These are phyloP conservation scores for Talaromyces sp. DNA, from an alignment of 2,329 filamentous ascomycete species.

Conservation along the genomic window DNA sequence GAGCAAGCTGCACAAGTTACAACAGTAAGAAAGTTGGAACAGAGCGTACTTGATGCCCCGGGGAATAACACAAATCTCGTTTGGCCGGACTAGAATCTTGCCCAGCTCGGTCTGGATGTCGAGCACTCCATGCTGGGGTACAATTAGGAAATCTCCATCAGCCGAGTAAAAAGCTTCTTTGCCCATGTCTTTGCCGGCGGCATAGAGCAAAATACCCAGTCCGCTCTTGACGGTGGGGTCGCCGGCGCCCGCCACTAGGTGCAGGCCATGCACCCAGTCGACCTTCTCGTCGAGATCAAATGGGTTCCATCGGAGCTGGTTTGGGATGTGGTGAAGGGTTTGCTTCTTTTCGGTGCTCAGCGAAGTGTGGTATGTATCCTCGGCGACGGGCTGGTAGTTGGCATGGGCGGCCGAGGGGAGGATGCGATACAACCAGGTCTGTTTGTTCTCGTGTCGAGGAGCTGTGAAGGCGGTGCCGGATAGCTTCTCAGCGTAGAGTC, in stretches of 20 bases:
- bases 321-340: slow-evolving; percentile 68
- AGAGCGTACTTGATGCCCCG: slow-evolving; percentile 54
- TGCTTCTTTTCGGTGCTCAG: slow-evolving; percentile 30
- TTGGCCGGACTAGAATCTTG: slow-evolving; percentile 65
- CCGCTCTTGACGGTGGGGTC: slow-evolving; percentile 74
- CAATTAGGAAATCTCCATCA: slow-evolving; percentile 72
- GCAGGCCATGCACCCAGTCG: slow-evolving; percentile 63
- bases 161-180: slow-evolving; percentile 76
- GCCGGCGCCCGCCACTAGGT: slow-evolving; percentile 71
- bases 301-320: slow-evolving; percentile 74
- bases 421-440: slow-evolving; percentile 68
- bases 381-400: slow-evolving; percentile 41
- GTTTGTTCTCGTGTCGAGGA: slow-evolving; percentile 61
- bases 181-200: slow-evolving; percentile 73
- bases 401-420: slow-evolving; percentile 58
- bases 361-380: slow-evolving; percentile 41
- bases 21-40: not conserved
- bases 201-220: slow-evolving; percentile 73
- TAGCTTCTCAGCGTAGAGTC: slow-evolving; percentile 76
- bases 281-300: slow-evolving; percentile 66
- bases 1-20: not conserved
- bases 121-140: slow-evolving; percentile 66
- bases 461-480: slow-evolving; percentile 68
- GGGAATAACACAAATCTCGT: slow-evolving; percentile 72
- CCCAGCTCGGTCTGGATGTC: slow-evolving; percentile 76